A percentile compares a stretch with the other conserved stretches of the same genome.
Evolutionary conservation across 495 filamentous ascomycete species (phyloP).

Genomic region (Daldinia caldariorum): DNA sequence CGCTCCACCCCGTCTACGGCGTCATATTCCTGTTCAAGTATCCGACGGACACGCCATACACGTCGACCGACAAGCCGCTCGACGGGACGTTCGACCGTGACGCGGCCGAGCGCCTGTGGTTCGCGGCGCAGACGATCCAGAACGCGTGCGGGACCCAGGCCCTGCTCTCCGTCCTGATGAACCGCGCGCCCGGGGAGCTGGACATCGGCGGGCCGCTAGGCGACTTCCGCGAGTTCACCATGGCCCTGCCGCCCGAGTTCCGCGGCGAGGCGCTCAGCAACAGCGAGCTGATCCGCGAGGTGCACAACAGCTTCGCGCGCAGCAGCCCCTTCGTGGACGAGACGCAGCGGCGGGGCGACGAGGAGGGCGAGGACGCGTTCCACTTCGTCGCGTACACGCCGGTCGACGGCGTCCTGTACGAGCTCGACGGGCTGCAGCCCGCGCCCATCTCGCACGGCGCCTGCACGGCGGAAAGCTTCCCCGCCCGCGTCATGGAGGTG

Average conservation of each 20-base stretch:
- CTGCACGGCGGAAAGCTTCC: slow-evolving; percentile 74
- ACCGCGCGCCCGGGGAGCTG: slow-evolving; percentile 68
- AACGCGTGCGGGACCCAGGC: slow-evolving; percentile 99
- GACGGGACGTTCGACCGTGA: slow-evolving; percentile 83
- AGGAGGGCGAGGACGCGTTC: slow-evolving; percentile 80
- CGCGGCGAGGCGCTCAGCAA: slow-evolving; percentile 69
- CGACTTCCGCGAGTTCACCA: slow-evolving; percentile 92
- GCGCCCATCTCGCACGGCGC: slow-evolving; percentile 88
- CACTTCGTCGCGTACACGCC: slow-evolving; percentile 97
- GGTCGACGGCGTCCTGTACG: slow-evolving; percentile 82
- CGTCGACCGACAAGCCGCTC: slow-evolving; percentile 66
- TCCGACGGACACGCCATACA: slow-evolving; percentile 75
- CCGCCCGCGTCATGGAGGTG: slow-evolving; percentile 85
- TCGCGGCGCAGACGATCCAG: slow-evolving; percentile 97
- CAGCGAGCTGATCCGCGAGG: slow-evolving; percentile 83
- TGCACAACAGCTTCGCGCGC: slow-evolving; percentile 92
- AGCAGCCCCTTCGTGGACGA: slow-evolving; percentile 93
- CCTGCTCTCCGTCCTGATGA: slow-evolving; percentile 89
- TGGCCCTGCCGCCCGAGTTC: slow-evolving; percentile 83
- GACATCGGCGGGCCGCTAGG: slow-evolving; percentile 68
- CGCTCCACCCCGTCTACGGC: slow-evolving; percentile 87
- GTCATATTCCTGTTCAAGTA: slow-evolving; percentile 99
- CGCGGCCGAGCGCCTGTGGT: slow-evolving; percentile 83
- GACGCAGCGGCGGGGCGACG: slow-evolving; percentile 70
- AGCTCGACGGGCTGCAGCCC: slow-evolving; percentile 93